A percentile compares a stretch with the other conserved stretches of the same genome.
Conservation (phyloP, 306 rosid species). For the Calophaca sinica region DNA sequence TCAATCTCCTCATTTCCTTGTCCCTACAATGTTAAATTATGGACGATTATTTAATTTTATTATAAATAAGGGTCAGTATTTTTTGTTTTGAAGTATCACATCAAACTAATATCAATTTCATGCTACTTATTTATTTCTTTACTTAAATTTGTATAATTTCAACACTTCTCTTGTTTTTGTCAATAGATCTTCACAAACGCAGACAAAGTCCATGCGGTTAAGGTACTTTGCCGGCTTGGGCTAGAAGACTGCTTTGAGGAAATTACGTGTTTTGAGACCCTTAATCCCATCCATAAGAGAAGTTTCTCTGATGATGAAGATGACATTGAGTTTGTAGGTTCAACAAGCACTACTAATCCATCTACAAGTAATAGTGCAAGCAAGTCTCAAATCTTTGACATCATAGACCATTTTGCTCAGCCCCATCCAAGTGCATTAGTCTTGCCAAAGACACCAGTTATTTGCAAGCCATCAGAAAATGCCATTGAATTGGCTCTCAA, state of each 20-base stretch:
- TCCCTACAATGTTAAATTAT: too few species aligned
- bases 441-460: constrained; percentile 80
- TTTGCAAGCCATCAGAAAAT: constrained; percentile 81
- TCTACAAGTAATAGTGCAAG: too few species aligned
- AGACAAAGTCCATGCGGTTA: constrained; percentile 73
- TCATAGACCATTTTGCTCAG: constrained; percentile 67
- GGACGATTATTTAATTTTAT: too few species aligned
- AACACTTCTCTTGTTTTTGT: constrained; percentile 4
- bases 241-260: constrained; percentile 90
- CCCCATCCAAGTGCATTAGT: constrained; percentile 46
- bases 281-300: constrained; percentile 69
- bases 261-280: constrained; percentile 89
- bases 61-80: too few species aligned
- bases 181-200: constrained; percentile 88
- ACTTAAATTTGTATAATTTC: too few species aligned
- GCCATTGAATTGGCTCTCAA: constrained; percentile 76
- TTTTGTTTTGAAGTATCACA: too few species aligned
- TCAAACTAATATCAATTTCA: too few species aligned
- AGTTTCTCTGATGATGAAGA: constrained; percentile 71
- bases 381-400: constrained; percentile 67
- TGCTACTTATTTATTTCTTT: too few species aligned
- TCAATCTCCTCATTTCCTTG: too few species aligned
- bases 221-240: constrained; percentile 76
- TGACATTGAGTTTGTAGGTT: constrained; percentile 51
- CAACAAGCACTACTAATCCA: too few species aligned